A percentile compares a stretch with the other conserved stretches of the same genome.
phyloP scores from a whole-genome alignment of 371 early-diverging fungal species.

The Mucor racemosus region DNA sequence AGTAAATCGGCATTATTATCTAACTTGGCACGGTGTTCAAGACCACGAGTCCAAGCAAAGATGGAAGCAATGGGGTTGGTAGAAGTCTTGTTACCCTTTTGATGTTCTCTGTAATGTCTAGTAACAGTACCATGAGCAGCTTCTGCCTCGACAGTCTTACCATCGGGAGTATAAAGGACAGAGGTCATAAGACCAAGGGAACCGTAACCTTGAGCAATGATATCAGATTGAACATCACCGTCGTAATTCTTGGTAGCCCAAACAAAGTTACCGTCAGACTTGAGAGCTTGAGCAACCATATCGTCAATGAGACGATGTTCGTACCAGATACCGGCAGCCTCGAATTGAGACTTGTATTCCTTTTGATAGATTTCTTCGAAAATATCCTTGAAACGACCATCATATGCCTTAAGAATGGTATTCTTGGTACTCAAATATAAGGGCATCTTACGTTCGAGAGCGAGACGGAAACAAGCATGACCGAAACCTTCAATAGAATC shows the following conservation, averaged over 20 bases:
- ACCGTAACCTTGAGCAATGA: conserved; percentile 93
- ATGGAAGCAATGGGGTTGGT: conserved; percentile 98
- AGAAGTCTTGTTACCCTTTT: conserved; percentile 87
- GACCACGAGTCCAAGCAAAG: conserved; percentile 98
- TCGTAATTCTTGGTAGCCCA: conserved; percentile 98
- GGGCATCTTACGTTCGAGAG: conserved; percentile 83
- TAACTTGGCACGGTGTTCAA: conserved; percentile 93
- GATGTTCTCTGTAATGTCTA: conserved; percentile 96
- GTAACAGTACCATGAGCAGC: conserved; percentile 98
- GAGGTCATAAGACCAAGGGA: conserved; percentile 96
- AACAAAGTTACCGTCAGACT: conserved; percentile 93
- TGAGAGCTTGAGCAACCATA: conserved; percentile 97
- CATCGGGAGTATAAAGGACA: conserved; percentile 93
- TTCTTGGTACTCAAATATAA: conserved; percentile 97
- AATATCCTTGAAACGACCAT: conserved; percentile 98
- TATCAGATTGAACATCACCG: conserved; percentile 94
- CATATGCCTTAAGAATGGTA: conserved; percentile 96
- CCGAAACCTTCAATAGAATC: conserved; percentile 94
- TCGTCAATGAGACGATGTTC: conserved; percentile 98
- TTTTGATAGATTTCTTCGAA: conserved; percentile 88
- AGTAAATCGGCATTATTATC: conserved; percentile 81
- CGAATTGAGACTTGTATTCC: conserved; percentile 75
- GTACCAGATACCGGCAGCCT: conserved; percentile 87
- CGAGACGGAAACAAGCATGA: conserved; percentile 93
- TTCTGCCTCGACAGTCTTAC: conserved; percentile 94